phyloP scores from a whole-genome alignment of 768 basidiomycete genomes.

The Cystobasidium onofrii region DNA sequence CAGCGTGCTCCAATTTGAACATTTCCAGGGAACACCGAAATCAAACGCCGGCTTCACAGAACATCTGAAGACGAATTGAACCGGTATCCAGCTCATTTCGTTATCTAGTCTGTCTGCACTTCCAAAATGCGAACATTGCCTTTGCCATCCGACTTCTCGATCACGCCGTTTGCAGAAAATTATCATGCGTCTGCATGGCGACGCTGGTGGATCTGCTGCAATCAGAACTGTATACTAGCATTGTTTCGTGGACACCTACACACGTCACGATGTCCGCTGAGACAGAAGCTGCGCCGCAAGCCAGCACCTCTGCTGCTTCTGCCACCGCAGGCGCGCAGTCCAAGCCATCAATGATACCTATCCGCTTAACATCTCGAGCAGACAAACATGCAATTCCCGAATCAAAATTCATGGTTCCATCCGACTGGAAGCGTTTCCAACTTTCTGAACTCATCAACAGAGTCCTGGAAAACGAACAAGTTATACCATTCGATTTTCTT shows the following conservation, averaged over 20 bases:
- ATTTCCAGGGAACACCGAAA: too few relatives aligned
- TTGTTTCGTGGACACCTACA: neutral
- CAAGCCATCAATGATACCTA: conserved; percentile 32
- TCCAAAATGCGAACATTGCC: too few relatives aligned
- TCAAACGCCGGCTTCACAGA: too few relatives aligned
- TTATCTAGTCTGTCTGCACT: too few relatives aligned
- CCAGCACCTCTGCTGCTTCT: conserved; percentile 16
- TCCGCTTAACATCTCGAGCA: conserved; percentile 60
- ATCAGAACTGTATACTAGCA: neutral
- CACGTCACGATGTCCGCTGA: neutral
- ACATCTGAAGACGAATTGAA: too few relatives aligned
- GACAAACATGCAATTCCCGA: conserved; percentile 66
- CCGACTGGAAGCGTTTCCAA: conserved; percentile 85
- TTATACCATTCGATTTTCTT: conserved; percentile 88
- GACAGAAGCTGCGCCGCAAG: neutral
- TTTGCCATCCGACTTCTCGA: neutral
- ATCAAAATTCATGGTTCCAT: conserved; percentile 87
- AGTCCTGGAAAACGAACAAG: conserved; percentile 54
- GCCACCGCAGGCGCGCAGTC: neutral
- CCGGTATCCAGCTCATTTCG: too few relatives aligned
- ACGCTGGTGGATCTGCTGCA: neutral
- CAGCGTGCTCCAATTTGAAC: too few relatives aligned
- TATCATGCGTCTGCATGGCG: neutral
- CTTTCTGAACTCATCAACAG: conserved; percentile 96
- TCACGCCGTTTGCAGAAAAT: neutral